phyloP scores from a whole-genome alignment of 768 basidiomycete genomes.

The Boletus rubescentipes region DNA sequence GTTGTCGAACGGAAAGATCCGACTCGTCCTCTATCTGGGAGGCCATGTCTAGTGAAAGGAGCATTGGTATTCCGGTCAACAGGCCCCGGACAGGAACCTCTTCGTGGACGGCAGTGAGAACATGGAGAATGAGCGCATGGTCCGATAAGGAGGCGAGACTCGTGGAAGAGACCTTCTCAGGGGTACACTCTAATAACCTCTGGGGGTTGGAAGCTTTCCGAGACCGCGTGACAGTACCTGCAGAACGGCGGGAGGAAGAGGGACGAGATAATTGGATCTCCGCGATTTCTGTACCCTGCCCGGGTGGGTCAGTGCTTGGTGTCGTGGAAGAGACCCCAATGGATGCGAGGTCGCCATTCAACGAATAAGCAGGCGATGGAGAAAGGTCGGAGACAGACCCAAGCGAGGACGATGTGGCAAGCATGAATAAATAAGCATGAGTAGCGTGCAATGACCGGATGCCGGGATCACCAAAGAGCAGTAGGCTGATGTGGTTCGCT shows the following conservation, averaged over 20 bases:
- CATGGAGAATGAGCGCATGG: slow-evolving; percentile 66
- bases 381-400: slow-evolving; percentile 43
- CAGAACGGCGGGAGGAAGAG: slow-evolving; percentile 47
- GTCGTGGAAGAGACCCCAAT: slow-evolving; percentile 32
- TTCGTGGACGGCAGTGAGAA: slow-evolving; percentile 67
- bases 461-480: slow-evolving; percentile 58
- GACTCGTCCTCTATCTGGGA: slow-evolving; percentile 42
- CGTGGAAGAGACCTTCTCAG: slow-evolving; percentile 42
- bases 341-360: slow-evolving; percentile 30
- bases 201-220: slow-evolving; percentile 58
- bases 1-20: slow-evolving; percentile 40
- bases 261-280: slow-evolving; percentile 31
- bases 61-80: slow-evolving; percentile 81
- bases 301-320: slow-evolving; percentile 32
- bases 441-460: slow-evolving; percentile 76
- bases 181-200: slow-evolving; percentile 50
- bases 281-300: slow-evolving; percentile 16
- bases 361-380: slow-evolving; percentile 42
- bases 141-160: slow-evolving; percentile 67
- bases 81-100: slow-evolving; percentile 74
- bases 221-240: slow-evolving; percentile 47
- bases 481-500: slow-evolving; percentile 42
- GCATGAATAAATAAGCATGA: slow-evolving; percentile 77
- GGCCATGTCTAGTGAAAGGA: slow-evolving; percentile 67
- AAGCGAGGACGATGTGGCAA: slow-evolving; percentile 70